A percentile compares a stretch with the other conserved stretches of the same genome.
Evolutionary conservation across 2,329 filamentous ascomycete species (phyloP).

Genomic region (Stromatinia cepivora): DNA sequence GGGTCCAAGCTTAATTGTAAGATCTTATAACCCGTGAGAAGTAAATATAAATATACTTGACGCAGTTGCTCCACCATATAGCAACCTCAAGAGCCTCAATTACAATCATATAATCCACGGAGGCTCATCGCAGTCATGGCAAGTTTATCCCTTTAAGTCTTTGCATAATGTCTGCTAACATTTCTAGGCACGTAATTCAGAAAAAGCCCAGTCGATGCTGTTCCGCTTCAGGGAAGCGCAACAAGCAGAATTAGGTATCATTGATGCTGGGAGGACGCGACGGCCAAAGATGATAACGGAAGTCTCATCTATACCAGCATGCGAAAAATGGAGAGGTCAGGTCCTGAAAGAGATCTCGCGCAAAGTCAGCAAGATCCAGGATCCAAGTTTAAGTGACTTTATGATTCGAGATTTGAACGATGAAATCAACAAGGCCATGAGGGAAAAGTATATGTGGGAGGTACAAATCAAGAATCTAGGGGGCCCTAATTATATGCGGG

Average conservation of each 20-base stretch:
- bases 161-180: constrained; percentile 24
- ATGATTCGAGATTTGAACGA: constrained; percentile 98
- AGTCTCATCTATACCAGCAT: constrained; percentile 77
- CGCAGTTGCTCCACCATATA: neutral
- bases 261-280: constrained; percentile 85
- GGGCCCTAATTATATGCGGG: constrained; percentile 80
- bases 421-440: constrained; percentile 98
- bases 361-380: constrained; percentile 96
- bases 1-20: constrained; percentile 8
- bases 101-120: neutral
- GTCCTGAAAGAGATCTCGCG: constrained; percentile 96
- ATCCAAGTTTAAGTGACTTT: constrained; percentile 86
- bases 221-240: constrained; percentile 99
- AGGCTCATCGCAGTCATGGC: constrained; percentile 37
- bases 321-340: constrained; percentile 98
- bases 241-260: constrained; percentile 92
- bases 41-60: constrained; percentile 9
- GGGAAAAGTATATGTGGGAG: constrained; percentile 99
- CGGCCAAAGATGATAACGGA: constrained; percentile 90
- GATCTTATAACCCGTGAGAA: neutral
- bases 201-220: constrained; percentile 99
- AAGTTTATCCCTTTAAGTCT: neutral
- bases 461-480: constrained; percentile 91
- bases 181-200: constrained; percentile 83
- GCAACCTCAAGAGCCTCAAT: neutral